Conservation (phyloP, 495 filamentous ascomycete genomes). For the Aspergillus diversus region DNA sequence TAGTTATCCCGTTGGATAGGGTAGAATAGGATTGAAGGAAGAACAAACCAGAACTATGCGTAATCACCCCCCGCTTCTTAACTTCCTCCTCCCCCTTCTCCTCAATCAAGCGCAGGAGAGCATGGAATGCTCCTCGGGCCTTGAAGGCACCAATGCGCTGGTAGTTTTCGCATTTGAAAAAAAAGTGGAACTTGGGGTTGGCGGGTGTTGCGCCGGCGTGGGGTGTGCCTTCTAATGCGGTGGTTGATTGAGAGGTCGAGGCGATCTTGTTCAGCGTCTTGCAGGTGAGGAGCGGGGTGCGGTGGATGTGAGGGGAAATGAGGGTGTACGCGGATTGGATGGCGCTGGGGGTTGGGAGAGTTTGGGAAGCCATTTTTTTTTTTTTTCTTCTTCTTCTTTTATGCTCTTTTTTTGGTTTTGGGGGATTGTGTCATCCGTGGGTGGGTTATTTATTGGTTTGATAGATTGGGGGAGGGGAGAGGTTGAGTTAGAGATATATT, state of each 20-base stretch:
- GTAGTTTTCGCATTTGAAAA: slow-evolving; percentile 96
- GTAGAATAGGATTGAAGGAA: neutral
- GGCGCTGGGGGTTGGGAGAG: slow-evolving; percentile 63
- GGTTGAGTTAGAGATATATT: neutral
- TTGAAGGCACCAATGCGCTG: slow-evolving; percentile 96
- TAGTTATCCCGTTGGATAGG: neutral
- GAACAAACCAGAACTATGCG: slow-evolving; percentile 79
- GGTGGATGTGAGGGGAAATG: slow-evolving; percentile 77
- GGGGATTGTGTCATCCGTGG: too few species aligned
- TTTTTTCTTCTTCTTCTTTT: neutral
- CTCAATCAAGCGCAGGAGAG: slow-evolving; percentile 69
- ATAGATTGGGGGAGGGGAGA: neutral
- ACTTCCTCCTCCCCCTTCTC: slow-evolving; percentile 62
- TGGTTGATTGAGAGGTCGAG: slow-evolving; percentile 65
- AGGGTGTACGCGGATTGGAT: slow-evolving; percentile 70
- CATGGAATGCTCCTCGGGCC: slow-evolving; percentile 87
- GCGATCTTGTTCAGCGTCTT: slow-evolving; percentile 72
- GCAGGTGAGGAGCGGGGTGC: slow-evolving; percentile 80
- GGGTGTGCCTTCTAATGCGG: slow-evolving; percentile 56
- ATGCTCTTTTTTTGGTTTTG: neutral
- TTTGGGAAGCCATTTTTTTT: neutral
- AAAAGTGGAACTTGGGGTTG: slow-evolving; percentile 70
- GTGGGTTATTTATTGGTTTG: neutral
- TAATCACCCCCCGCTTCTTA: slow-evolving; percentile 73
- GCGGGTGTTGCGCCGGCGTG: slow-evolving; percentile 63